A percentile compares a stretch with the other conserved stretches of the same genome.
Evolutionary conservation across 805 yeast genomes (phyloP).

Genomic region (Yarrowia yakushimensis): DNA sequence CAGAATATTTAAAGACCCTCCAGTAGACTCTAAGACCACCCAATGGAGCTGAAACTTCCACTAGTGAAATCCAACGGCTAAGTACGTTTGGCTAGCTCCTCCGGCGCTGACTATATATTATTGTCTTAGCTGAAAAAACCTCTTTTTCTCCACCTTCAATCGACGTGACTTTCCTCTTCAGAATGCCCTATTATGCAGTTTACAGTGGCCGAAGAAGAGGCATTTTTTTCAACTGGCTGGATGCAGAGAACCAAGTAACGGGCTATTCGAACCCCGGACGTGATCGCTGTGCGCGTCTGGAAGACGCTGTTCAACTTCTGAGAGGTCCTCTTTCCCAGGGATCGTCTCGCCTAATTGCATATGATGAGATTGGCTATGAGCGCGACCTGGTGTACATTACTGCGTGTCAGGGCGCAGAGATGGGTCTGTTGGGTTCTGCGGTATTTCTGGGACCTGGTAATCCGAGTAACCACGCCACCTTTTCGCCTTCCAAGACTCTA

Average conservation of each 20-base stretch:
- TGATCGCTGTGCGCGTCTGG: background rate
- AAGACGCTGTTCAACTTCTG: background rate
- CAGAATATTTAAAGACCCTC: too few species aligned
- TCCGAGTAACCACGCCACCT: background rate
- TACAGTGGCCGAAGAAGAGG: background rate
- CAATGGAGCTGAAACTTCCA: too few species aligned
- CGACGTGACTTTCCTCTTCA: background rate
- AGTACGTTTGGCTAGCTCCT: too few species aligned
- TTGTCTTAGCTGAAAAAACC: background rate
- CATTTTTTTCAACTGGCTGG: background rate
- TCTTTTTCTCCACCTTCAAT: background rate
- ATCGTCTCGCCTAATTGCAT: background rate
- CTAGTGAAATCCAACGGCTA: background rate
- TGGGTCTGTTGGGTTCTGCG: background rate
- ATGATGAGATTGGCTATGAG: background rate
- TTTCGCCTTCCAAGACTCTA: background rate
- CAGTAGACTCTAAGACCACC: too few species aligned
- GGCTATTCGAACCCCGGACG: background rate
- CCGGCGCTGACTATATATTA: background rate
- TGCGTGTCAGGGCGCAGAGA: background rate
- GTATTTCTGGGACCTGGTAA: background rate
- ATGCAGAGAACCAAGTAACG: constrained; percentile 1
- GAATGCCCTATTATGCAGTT: constrained; percentile 9
- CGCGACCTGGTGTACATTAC: background rate
- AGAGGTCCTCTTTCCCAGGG: too few species aligned